phyloP scores from a whole-genome alignment of 2,329 filamentous ascomycete genomes.

The Periconia macrospinosa region DNA sequence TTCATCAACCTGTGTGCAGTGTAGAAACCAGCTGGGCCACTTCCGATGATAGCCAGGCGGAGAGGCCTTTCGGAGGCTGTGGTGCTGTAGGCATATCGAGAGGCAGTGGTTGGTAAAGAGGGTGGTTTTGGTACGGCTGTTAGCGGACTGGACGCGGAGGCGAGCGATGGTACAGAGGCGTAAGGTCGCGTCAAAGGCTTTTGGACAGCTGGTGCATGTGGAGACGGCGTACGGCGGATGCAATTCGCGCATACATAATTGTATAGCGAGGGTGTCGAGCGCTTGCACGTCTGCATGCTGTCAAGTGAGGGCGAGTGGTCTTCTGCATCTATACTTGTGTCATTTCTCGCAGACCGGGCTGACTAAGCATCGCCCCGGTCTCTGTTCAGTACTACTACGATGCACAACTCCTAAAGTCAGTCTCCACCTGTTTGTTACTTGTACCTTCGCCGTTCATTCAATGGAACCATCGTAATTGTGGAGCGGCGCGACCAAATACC shows the following conservation, averaged over 20 bases:
- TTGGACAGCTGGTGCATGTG: background rate
- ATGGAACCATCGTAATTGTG: background rate
- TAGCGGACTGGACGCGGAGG: conserved; percentile 6
- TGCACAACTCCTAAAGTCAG: no score
- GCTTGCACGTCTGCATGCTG: conserved; percentile 5
- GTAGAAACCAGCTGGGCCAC: conserved; percentile 95
- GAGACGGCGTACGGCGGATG: background rate
- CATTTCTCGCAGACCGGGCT: conserved; percentile 3
- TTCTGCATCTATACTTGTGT: background rate
- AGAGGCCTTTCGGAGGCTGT: conserved; percentile 53
- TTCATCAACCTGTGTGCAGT: conserved; percentile 83
- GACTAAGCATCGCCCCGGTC: conserved; percentile 1
- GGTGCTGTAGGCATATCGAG: conserved; percentile 29
- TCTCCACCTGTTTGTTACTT: background rate
- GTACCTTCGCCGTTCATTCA: background rate
- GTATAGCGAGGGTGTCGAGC: background rate
- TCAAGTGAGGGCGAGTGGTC: background rate
- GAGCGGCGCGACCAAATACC: background rate
- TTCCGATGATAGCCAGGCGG: conserved; percentile 86
- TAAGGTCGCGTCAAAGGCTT: background rate
- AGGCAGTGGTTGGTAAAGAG: background rate
- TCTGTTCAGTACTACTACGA: background rate
- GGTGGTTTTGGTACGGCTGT: background rate
- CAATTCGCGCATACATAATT: conserved; percentile 8
- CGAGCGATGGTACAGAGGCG: conserved; percentile 3